Conservation (phyloP, 176 grass and related monocot species). For the Secale cereale region DNA sequence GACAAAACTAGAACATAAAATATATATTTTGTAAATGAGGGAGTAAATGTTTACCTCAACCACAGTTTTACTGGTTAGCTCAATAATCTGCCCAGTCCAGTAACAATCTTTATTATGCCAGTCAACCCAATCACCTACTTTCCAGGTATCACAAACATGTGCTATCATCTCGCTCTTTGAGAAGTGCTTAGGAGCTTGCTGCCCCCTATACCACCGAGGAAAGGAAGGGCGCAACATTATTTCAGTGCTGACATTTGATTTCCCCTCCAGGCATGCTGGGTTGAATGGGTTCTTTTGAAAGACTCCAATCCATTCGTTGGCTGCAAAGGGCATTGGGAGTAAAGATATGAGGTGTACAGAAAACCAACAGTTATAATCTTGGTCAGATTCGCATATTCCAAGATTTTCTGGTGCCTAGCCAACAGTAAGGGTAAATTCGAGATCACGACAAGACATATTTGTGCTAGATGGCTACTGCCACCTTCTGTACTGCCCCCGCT, state of each 20-base stretch:
- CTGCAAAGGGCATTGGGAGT: slow-evolving; percentile 18
- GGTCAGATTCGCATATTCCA: not conserved
- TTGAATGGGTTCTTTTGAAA: slow-evolving; percentile 34
- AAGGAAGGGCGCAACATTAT: slow-evolving; percentile 63
- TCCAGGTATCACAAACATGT: slow-evolving; percentile 36
- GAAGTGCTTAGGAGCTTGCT: slow-evolving; percentile 26
- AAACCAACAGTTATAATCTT: not conserved
- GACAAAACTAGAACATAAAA: no score
- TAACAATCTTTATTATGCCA: slow-evolving; percentile 45
- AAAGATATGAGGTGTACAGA: not conserved
- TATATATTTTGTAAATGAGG: no score
- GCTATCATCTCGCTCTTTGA: slow-evolving; percentile 29
- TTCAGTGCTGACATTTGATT: slow-evolving; percentile 18
- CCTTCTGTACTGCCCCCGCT: no score
- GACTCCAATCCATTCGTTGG: slow-evolving; percentile 36
- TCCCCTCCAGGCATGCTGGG: not conserved
- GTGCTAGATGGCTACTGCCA: no score
- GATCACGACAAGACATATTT: no score
- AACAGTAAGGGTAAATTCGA: not conserved
- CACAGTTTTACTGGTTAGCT: slow-evolving; percentile 27
- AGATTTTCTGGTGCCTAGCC: slow-evolving; percentile 1
- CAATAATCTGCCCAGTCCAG: slow-evolving; percentile 52
- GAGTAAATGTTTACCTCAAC: slow-evolving; percentile 30
- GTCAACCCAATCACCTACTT: slow-evolving; percentile 65
- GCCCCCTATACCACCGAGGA: slow-evolving; percentile 42